phyloP scores from a whole-genome alignment of 257 asterid species.

The Nicotiana paniculata region DNA sequence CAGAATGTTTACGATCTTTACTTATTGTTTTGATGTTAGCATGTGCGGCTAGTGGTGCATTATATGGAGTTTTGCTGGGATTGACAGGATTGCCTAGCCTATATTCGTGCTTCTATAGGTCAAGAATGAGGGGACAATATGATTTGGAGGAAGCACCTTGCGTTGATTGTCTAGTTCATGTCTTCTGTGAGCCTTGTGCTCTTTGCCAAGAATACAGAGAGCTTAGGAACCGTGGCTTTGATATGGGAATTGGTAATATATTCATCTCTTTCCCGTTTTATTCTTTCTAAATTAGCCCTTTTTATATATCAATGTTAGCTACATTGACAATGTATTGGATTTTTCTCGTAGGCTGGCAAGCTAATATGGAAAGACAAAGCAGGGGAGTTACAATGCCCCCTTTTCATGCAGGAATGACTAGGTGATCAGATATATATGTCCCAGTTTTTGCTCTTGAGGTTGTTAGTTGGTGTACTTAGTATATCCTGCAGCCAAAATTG shows the following conservation, averaged over 20 bases:
- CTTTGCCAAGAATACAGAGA: conserved; percentile 27
- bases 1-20: too few relatives aligned
- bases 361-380: conserved; percentile 16
- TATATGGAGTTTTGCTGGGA: conserved; percentile 3
- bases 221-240: conserved; percentile 25
- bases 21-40: not conserved
- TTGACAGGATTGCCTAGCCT: conserved; percentile 16
- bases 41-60: conserved; percentile 15
- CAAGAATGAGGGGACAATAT: conserved; percentile 22
- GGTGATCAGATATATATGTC: not conserved
- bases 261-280: too few relatives aligned
- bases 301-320: not conserved
- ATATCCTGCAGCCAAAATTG: not conserved
- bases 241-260: conserved; percentile 15
- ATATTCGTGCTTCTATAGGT: conserved; percentile 19
- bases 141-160: conserved; percentile 21
- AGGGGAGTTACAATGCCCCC: conserved; percentile 12
- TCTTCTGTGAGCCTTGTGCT: conserved; percentile 19
- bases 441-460: not conserved
- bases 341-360: conserved; percentile 14
- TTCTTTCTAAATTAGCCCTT: too few relatives aligned
- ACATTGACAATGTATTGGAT: not conserved
- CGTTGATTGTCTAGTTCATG: conserved; percentile 19
- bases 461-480: not conserved
- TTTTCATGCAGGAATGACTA: conserved; percentile 9